Conservation (phyloP, 2,329 filamentous ascomycete genomes). For the Myriosclerotinia curreyana region DNA sequence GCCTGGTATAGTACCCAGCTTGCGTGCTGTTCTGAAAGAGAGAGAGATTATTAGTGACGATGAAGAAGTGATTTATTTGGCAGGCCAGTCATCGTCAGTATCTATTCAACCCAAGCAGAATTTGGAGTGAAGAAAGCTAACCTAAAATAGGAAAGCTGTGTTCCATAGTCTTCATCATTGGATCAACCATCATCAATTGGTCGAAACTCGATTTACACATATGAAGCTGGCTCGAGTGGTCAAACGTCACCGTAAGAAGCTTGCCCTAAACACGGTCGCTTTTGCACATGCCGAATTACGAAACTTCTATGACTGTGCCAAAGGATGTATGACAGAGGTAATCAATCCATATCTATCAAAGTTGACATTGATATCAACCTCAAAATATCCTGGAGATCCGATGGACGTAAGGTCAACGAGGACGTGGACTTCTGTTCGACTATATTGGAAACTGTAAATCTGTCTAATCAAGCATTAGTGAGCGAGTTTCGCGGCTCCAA, state of each 20-base stretch:
- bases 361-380: slow-evolving; percentile 1
- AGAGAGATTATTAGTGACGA: background rate
- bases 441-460: background rate
- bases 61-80: background rate
- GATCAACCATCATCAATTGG: background rate
- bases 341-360: background rate
- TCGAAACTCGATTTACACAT: background rate
- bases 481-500: background rate
- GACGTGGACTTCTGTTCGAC: background rate
- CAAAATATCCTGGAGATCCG: background rate
- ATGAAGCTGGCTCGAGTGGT: background rate
- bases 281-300: background rate
- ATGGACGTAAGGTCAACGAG: background rate
- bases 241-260: background rate
- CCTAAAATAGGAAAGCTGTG: background rate
- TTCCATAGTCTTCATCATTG: background rate
- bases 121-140: background rate
- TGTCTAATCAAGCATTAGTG: background rate
- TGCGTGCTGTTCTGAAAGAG: background rate
- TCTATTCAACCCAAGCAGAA: background rate
- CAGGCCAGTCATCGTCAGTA: background rate
- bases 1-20: background rate
- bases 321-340: background rate
- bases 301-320: background rate
- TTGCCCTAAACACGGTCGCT: too few species aligned